phyloP scores from a whole-genome alignment of 306 rosid species.

The Medicago ruthenica region DNA sequence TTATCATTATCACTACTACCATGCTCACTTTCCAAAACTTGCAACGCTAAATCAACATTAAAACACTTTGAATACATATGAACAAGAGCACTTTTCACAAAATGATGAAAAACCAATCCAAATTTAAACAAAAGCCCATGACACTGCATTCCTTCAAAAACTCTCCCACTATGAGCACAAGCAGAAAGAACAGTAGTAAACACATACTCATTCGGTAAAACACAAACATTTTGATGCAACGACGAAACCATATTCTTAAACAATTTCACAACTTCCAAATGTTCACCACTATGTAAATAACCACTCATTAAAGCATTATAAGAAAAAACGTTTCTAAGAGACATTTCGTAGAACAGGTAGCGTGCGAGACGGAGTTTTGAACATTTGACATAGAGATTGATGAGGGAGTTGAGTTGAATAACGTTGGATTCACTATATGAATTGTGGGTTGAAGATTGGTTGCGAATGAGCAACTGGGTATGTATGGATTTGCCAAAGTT shows the following conservation, averaged over 20 bases:
- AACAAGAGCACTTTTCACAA: conserved; percentile 67
- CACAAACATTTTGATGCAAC: conserved; percentile 1
- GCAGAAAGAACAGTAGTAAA: conserved; percentile 58
- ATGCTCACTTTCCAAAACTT: conserved; percentile 50
- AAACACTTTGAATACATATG: conserved; percentile 64
- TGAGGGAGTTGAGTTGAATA: conserved; percentile 51
- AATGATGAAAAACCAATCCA: conserved; percentile 54
- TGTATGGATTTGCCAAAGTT: conserved; percentile 61
- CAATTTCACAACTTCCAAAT: conserved; percentile 54
- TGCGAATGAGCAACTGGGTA: conserved; percentile 51
- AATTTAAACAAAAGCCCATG: conserved; percentile 63
- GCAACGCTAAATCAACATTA: conserved; percentile 51
- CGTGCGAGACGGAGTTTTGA: conserved; percentile 49
- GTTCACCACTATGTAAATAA: conserved; percentile 53
- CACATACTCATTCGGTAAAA: conserved; percentile 55
- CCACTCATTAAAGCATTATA: conserved; percentile 69
- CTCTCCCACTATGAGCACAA: conserved; percentile 57
- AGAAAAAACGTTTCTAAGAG: conserved; percentile 57
- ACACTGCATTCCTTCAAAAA: conserved; percentile 68
- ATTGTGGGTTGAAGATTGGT: conserved; percentile 28
- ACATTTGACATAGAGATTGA: conserved; percentile 58
- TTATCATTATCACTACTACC: conserved; percentile 36
- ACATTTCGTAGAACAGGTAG: conserved; percentile 60
- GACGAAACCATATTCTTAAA: conserved; percentile 49
- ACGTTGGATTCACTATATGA: conserved; percentile 13